Evolutionary conservation across 2,329 filamentous ascomycete genomes (phyloP).

Genomic region (Aspergillus sp.): DNA sequence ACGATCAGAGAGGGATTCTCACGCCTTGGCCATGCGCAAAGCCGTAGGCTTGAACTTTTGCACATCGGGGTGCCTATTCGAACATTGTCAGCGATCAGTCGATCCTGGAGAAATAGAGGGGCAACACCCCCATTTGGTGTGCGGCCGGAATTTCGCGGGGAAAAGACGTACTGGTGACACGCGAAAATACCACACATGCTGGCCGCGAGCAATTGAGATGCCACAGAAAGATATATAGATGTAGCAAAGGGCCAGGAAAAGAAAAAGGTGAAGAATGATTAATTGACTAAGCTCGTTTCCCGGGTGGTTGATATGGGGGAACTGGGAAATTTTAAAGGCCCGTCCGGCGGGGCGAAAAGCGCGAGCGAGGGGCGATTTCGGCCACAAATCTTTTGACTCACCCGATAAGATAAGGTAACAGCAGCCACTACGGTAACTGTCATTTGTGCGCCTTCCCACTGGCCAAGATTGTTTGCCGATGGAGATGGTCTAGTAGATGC

Average conservation of each 20-base stretch:
- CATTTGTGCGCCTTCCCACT: too few species aligned
- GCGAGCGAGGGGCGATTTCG: conserved; percentile 25
- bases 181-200: conserved; percentile 97
- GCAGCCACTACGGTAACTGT: too few species aligned
- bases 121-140: conserved; percentile 1
- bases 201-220: conserved; percentile 29
- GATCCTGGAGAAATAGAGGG: conserved; percentile 1
- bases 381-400: conserved; percentile 21
- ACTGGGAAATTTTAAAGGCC: conserved; percentile 18
- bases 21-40: conserved; percentile 91
- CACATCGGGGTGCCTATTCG: conserved; percentile 74
- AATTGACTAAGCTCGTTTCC: conserved; percentile 5
- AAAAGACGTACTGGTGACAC: conserved; percentile 71
- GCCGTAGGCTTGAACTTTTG: conserved; percentile 94
- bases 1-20: conserved; percentile 39
- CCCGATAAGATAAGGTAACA: conserved; percentile 22
- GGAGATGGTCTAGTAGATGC: too few species aligned
- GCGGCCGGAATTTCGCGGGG: conserved; percentile 1
- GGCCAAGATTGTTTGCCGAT: too few species aligned
- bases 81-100: conserved; percentile 15
- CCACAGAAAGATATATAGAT: conserved; percentile 8
- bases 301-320: conserved; percentile 8
- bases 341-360: conserved; percentile 14
- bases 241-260: conserved; percentile 4
- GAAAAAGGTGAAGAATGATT: conserved; percentile 12